phyloP scores from a whole-genome alignment of 345 rosid species.

The Stellera chamaejasme region DNA sequence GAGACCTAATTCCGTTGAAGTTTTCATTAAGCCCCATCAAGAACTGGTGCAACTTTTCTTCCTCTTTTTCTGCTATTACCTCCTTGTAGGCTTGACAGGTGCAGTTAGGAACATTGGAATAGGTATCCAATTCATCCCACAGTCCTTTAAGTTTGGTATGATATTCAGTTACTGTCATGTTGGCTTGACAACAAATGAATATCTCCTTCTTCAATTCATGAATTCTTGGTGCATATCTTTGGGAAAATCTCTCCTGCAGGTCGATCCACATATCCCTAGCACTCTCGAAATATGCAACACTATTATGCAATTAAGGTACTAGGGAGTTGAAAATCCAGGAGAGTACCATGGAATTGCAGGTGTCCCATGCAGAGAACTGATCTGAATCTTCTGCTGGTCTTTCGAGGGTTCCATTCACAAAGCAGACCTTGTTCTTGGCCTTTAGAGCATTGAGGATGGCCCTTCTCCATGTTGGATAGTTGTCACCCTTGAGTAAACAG shows the following conservation, averaged over 20 bases:
- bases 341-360: neutral
- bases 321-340: slow-evolving; percentile 7
- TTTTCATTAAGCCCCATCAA: neutral
- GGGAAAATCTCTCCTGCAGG: slow-evolving; percentile 1
- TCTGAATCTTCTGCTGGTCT: neutral
- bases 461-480: neutral
- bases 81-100: neutral
- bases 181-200: neutral
- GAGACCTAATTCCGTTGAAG: neutral
- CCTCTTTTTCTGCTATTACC: neutral
- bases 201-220: slow-evolving; percentile 1
- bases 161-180: neutral
- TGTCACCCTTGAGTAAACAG: neutral
- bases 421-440: neutral
- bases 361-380: neutral
- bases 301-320: neutral
- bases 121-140: neutral
- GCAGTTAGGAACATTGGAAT: neutral
- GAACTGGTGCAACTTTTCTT: neutral
- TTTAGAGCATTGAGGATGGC: neutral
- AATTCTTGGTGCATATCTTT: neutral
- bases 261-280: neutral
- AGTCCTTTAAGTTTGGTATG: slow-evolving; percentile 3
- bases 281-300: slow-evolving; percentile 1
- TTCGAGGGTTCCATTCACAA: neutral